Evolutionary conservation across 1,139 yeast species (phyloP).

Genomic region (Sugiyamaella paludigena): DNA sequence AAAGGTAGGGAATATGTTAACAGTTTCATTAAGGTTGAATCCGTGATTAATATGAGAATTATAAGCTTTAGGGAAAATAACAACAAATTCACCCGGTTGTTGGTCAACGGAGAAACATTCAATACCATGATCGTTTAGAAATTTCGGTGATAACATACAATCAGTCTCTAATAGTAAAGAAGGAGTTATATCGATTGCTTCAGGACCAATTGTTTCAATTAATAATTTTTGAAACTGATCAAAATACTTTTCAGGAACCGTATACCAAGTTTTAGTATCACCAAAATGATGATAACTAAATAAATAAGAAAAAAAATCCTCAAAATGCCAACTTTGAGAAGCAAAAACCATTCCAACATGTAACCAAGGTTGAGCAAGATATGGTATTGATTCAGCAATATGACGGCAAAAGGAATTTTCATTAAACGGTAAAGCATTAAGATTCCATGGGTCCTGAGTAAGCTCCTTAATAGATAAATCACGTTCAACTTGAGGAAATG

Average conservation of each 20-base stretch:
- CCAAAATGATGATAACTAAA: constrained; percentile 67
- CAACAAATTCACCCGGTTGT: constrained; percentile 75
- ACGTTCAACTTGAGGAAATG: constrained; percentile 46
- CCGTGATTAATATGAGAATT: constrained; percentile 87
- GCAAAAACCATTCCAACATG: constrained; percentile 65
- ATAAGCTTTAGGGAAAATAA: constrained; percentile 82
- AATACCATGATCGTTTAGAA: constrained; percentile 52
- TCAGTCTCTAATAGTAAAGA: constrained; percentile 82
- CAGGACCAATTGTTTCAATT: constrained; percentile 52
- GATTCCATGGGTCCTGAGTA: constrained; percentile 59
- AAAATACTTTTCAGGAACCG: constrained; percentile 66
- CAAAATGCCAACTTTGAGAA: constrained; percentile 65
- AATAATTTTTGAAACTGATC: constrained; percentile 44
- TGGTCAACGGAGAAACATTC: constrained; percentile 75
- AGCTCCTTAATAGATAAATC: constrained; percentile 25
- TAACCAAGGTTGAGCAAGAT: constrained; percentile 45
- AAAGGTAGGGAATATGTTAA: constrained; percentile 64
- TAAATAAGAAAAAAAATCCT: constrained; percentile 66
- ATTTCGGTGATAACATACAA: constrained; percentile 71
- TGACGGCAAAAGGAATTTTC: constrained; percentile 50
- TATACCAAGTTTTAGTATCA: constrained; percentile 67
- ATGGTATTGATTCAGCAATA: constrained; percentile 43
- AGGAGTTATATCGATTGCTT: constrained; percentile 70
- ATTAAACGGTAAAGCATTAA: constrained; percentile 57
- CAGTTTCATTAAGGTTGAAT: constrained; percentile 77